phyloP scores from a whole-genome alignment of 371 early-diverging fungal species.

The Apophysomyces variabilis region DNA sequence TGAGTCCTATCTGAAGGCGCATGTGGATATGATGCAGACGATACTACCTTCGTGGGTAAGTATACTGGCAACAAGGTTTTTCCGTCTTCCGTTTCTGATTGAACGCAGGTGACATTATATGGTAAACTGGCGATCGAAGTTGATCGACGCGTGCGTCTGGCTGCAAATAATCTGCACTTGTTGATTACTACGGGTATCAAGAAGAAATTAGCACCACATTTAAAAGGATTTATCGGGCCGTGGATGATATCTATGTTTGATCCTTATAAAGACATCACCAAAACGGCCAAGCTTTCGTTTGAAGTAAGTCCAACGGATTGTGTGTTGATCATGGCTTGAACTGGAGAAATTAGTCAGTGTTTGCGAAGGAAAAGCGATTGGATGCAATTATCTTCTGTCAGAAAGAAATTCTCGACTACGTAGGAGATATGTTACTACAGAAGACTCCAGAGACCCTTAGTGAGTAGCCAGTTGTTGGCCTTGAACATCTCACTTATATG shows the following conservation, averaged over 20 bases:
- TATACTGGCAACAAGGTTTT: background rate
- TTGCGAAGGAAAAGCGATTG: constrained; percentile 58
- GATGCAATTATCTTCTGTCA: constrained; percentile 66
- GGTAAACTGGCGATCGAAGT: constrained; percentile 64
- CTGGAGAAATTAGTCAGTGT: constrained; percentile 45
- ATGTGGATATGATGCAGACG: constrained; percentile 32
- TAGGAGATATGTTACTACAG: constrained; percentile 54
- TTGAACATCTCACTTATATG: constrained; percentile 7
- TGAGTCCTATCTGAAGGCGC: constrained; percentile 51
- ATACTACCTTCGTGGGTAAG: constrained; percentile 46
- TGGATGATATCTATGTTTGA: constrained; percentile 70
- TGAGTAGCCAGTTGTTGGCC: constrained; percentile 19
- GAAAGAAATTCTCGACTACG: constrained; percentile 60
- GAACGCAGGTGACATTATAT: constrained; percentile 50
- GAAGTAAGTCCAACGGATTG: constrained; percentile 40
- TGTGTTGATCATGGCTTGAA: background rate
- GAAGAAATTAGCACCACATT: constrained; percentile 63
- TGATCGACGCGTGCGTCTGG: constrained; percentile 65
- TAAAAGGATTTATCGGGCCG: constrained; percentile 64
- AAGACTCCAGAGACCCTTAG: constrained; percentile 70
- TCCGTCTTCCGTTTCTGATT: constrained; percentile 19
- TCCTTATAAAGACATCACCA: constrained; percentile 62
- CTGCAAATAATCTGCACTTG: constrained; percentile 57
- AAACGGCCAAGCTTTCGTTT: constrained; percentile 55
- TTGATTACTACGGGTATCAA: constrained; percentile 58